Conservation (phyloP, 768 basidiomycete genomes). For the Russula abietina region DNA sequence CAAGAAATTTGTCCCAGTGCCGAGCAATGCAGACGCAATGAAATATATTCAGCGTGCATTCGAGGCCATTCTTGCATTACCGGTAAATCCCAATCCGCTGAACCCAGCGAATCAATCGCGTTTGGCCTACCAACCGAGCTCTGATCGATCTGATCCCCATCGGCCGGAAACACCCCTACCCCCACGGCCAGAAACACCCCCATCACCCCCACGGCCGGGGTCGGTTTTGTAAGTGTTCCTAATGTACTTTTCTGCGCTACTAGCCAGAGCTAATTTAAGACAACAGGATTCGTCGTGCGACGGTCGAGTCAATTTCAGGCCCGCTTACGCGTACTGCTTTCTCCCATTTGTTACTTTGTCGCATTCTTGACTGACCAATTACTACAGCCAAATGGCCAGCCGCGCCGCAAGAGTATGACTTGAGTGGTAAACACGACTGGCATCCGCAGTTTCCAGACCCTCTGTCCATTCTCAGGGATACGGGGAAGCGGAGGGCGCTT, state of each 20-base stretch:
- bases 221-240: background rate
- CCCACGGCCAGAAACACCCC: too few species aligned
- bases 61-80: too few species aligned
- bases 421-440: background rate
- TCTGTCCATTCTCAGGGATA: background rate
- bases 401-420: background rate
- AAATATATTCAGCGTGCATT: too few species aligned
- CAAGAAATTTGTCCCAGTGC: too few species aligned
- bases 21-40: too few species aligned
- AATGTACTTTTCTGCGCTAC: background rate
- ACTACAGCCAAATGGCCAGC: background rate
- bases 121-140: too few species aligned
- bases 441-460: background rate
- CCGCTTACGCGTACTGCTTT: background rate
- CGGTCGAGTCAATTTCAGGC: background rate
- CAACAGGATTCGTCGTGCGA: background rate
- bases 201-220: too few species aligned
- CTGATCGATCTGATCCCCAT: too few species aligned
- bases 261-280: background rate
- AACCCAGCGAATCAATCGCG: too few species aligned
- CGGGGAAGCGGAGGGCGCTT: too few species aligned
- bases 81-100: too few species aligned
- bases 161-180: too few species aligned
- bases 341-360: background rate
- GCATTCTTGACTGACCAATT: background rate